phyloP scores from a whole-genome alignment of 768 basidiomycete species.

The Mycena pura region DNA sequence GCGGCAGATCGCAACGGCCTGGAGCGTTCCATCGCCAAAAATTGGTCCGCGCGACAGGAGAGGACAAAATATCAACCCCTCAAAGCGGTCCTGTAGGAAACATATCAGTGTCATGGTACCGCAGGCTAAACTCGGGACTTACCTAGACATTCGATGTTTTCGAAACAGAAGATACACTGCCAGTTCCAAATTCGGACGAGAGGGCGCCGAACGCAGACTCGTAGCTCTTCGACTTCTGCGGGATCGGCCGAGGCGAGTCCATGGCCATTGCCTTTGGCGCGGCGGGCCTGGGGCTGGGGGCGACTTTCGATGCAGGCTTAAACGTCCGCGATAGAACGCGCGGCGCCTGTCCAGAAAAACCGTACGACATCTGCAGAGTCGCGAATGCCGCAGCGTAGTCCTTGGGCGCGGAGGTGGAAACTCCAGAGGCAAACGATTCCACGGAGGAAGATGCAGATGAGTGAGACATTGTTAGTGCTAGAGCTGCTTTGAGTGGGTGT shows the following conservation, averaged over 20 bases:
- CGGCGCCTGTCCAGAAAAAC: not conserved
- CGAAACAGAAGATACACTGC: not conserved
- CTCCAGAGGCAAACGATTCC: not conserved
- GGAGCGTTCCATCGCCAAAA: no score
- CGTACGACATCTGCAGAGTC: conserved; percentile 3
- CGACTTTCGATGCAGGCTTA: not conserved
- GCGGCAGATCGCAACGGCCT: no score
- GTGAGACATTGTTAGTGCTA: not conserved
- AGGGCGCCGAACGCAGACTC: conserved; percentile 8
- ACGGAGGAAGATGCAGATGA: conserved; percentile 1
- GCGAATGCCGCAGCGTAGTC: conserved; percentile 14
- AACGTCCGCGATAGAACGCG: not conserved
- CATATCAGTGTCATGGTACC: no score
- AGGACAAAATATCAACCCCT: no score
- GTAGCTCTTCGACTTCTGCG: not conserved
- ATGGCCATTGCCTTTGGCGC: not conserved
- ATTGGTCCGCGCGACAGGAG: no score
- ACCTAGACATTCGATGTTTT: not conserved
- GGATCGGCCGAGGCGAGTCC: not conserved
- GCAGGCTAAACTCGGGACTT: not conserved
- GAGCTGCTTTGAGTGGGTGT: not conserved
- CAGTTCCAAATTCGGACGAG: not conserved
- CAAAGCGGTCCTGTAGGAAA: no score
- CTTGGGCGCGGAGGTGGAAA: not conserved
- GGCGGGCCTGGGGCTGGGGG: not conserved